These are phyloP conservation scores for Allomyces macrogynus DNA, from an alignment of 192 early-diverging fungal genomes.

Conservation along the genomic window DNA sequence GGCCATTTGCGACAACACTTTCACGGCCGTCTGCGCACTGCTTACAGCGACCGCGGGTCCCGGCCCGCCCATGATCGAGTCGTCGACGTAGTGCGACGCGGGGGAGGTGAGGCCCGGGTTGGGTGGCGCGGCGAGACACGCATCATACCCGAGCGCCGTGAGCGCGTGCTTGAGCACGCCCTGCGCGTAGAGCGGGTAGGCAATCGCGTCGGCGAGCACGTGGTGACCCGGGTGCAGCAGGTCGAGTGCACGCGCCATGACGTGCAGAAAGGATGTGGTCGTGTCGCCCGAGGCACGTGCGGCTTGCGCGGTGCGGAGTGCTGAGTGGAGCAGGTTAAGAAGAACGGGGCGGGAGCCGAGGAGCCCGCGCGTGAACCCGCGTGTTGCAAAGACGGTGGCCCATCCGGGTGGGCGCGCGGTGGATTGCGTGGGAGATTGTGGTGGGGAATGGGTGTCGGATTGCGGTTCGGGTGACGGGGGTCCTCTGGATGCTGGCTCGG, in stretches of 20 bases:
- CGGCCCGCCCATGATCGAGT: not conserved
- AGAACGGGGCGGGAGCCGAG: not conserved
- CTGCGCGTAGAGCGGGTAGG: not conserved
- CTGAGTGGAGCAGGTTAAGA: not conserved
- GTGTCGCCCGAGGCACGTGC: not conserved
- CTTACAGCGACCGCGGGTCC: not conserved
- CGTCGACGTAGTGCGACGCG: not conserved
- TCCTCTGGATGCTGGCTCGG: not conserved
- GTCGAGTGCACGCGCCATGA: not conserved
- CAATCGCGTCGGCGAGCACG: not conserved
- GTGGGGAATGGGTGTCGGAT: not conserved
- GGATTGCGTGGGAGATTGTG: not conserved
- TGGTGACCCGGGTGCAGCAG: not conserved
- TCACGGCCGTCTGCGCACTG: too few species aligned
- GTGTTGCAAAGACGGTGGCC: not conserved
- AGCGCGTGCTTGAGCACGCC: not conserved
- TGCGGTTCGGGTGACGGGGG: not conserved
- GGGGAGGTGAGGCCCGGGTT: not conserved
- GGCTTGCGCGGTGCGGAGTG: not conserved
- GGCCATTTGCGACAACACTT: too few species aligned
- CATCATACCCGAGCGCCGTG: not conserved
- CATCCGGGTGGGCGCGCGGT: not conserved
- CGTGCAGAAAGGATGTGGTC: not conserved
- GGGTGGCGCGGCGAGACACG: not conserved
- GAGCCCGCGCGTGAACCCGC: not conserved